Percentiles rank a stretch among this genome's conserved stretches.
Conservation (phyloP, 228 moss, liverwort and hornwort species). For the Sphagnum fallax region DNA sequence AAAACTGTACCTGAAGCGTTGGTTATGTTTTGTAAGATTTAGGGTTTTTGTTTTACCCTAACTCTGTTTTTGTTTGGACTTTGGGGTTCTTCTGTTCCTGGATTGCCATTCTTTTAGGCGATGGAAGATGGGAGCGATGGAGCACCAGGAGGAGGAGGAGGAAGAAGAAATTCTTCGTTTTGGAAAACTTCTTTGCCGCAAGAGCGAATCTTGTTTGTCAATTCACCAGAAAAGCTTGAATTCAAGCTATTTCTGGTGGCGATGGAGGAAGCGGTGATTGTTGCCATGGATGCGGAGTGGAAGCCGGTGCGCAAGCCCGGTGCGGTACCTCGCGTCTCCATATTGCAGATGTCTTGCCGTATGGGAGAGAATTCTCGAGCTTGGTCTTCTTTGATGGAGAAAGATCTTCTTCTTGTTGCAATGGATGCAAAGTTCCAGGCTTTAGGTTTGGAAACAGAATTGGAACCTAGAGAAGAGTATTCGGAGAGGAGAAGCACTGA, state of each 20-base stretch:
- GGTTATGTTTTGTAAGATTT: no score
- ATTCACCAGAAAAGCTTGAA: conserved; percentile 41
- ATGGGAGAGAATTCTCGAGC: conserved; percentile 24
- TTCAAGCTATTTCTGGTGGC: conserved; percentile 50
- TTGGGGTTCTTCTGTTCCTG: no score
- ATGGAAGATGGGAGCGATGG: neutral
- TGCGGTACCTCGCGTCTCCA: conserved; percentile 59
- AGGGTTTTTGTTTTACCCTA: no score
- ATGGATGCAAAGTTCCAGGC: neutral
- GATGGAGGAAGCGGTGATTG: conserved; percentile 50
- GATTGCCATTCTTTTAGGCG: neutral
- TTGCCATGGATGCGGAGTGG: conserved; percentile 98
- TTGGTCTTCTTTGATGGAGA: conserved; percentile 29
- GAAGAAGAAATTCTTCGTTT: conserved; percentile 7
- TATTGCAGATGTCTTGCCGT: conserved; percentile 83
- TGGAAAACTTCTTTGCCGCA: conserved; percentile 71
- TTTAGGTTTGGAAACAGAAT: neutral
- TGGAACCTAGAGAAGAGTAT: neutral
- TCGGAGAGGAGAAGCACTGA: neutral
- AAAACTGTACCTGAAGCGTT: no score
- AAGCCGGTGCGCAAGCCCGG: conserved; percentile 57
- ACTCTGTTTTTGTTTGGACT: no score
- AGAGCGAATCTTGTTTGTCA: conserved; percentile 68
- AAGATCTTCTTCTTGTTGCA: neutral
- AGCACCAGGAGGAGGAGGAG: conserved; percentile 1